These are phyloP conservation scores for Scheffersomyces segobiensis DNA, from an alignment of 1,139 yeast genomes.

Conservation along the genomic window DNA sequence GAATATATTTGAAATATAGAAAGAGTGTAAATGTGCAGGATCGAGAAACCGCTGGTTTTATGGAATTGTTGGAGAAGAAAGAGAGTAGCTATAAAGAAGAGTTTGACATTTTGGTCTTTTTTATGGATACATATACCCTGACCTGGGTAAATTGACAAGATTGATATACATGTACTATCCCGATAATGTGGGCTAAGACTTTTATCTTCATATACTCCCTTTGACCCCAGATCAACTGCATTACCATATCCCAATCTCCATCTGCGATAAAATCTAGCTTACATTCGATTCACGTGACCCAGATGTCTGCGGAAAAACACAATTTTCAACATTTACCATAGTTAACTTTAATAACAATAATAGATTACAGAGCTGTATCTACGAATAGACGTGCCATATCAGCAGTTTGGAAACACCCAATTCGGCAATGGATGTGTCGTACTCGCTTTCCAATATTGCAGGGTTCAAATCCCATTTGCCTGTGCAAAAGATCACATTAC, in stretches of 20 bases:
- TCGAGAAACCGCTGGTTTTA: neutral
- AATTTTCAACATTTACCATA: neutral
- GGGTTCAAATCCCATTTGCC: constrained; percentile 28
- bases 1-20: neutral
- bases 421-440: constrained; percentile 16
- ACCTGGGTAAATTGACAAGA: no score
- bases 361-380: neutral
- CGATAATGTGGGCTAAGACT: neutral
- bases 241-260: no score
- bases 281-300: constrained; percentile 1
- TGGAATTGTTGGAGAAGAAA: neutral
- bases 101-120: neutral
- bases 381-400: neutral
- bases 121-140: neutral
- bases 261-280: no score
- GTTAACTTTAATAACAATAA: no score
- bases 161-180: no score
- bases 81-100: neutral
- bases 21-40: neutral
- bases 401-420: neutral
- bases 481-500: constrained; percentile 24
- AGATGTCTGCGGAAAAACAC: constrained; percentile 2
- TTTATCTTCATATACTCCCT: no score
- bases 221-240: no score
- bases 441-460: constrained; percentile 20